Base-by-base conservation (phyloP, 2,329 filamentous ascomycete species). In the Thelonectria discophora region DNA sequence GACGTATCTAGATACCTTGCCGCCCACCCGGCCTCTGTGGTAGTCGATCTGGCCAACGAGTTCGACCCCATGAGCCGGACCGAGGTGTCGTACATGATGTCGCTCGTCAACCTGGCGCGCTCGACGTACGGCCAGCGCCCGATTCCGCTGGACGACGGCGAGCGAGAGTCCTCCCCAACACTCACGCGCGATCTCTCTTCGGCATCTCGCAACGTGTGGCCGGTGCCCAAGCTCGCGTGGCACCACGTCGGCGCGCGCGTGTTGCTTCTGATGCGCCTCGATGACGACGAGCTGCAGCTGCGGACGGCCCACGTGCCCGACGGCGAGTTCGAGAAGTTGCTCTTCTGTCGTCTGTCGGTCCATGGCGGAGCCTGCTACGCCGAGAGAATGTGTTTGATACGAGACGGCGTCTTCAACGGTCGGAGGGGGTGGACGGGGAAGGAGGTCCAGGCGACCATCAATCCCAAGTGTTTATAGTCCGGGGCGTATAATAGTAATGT, bases 31-130 rank as follows among this genome's bases (percentile, higher is more conserved):
- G 17, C 13, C 55, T 60, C 68, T 3, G 11, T 69, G 2, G 69
- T 56, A 9, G 9, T 71, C n/a, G 71, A 69, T n/a, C 60, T 71
- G 12, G 63, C 66, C 39, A 71, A 71, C n/a, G 67, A 71, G 40
- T 71, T 71, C 12, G 69, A 71, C 9, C 46, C 67, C 2, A 64
- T 71, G 9, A 67, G 60, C 21, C 67, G 68, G n/a, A 64, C 64
- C 6, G 67, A 71, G 27, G 63, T 61, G 13, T 60, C 60, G 1
- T 71, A 71, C 30, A 62, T 69, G 2, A 53, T 70, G 13, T 70
- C 69, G 2, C 21, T 70, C 12, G 60, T 68, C 17, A 60, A 68
- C 10, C 24, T 71, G 1, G 61, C 58, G 10, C 61, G 60, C 43
- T 49, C 27, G 3, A 64, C 55, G 9, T 55, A 60, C 27, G 55